Base-by-base conservation (phyloP, 2,329 filamentous ascomycete genomes). In the Pyrenophora graminea region DNA sequence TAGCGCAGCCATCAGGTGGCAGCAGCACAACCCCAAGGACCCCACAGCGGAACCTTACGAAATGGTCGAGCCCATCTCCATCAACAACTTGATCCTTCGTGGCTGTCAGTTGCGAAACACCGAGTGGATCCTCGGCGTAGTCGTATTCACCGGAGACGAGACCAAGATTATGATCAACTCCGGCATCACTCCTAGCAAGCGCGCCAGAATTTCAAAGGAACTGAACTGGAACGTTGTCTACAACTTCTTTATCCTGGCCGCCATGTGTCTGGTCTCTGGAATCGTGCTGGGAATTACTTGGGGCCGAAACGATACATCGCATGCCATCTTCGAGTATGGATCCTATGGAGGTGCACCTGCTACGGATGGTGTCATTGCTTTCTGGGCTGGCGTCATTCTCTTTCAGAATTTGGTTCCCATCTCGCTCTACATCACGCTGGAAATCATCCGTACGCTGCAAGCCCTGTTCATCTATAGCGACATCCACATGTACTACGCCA, bases 81-180 rank as follows among this genome's bases (percentile, higher is more conserved):
- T 99, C 74, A 96, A 97, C 80, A 99, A 99, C 68, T 75, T 97
- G 58, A 83, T 99, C 25, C 85, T 99, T 38, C 89, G 94, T 79
- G 94, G 94, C 48, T 96, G 91, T 76, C 95, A 91, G 63, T 76
- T 99, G 41, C 86, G 92, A 59, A 99, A 97, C 72, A 99, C 94
- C 0, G 92, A 97, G 68, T 99, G 94, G 94, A 82, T 91, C 46
- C 82, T 99, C 5, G 94, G 92, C 45, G 83, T 99, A 3, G 93
- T 97, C 42, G 80, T 96, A 15, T 99, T 96, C 75, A 97, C 94
- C 12, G 94, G 94, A 30, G 86, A 92, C 68, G 93, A 99, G 72
- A 96, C 93, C 30, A 99, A 97, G 77, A 97, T 97, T 72, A 99
- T 99, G 94, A 89, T 97, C 78, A 99, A 99, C 71, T 90, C 94